Base-by-base conservation (phyloP, 495 filamentous ascomycete genomes). In the Hypoxylon crocopeplum region DNA sequence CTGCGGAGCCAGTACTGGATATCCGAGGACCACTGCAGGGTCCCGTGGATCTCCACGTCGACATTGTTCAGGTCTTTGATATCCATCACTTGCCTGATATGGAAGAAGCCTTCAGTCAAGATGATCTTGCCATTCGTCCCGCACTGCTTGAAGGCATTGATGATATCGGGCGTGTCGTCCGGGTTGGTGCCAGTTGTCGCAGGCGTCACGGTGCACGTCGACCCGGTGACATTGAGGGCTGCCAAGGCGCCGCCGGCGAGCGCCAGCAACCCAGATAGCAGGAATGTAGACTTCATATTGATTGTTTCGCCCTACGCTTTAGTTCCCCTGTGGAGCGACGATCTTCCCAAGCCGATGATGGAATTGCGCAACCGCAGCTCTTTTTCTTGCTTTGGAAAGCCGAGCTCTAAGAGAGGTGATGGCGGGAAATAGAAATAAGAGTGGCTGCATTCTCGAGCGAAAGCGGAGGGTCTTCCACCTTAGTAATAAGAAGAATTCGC, bases 31-130 rank as follows among this genome's bases (percentile, higher is more conserved):
- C 75, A 77, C 10, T 71, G 42, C 10, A 72, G 62, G 12, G 62
- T 78, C 8, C 74, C 72, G 58, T 75, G 59, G 64, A 78, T 75
- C 62, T 77, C 72, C 41, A 78, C 61, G 48, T 66, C 65, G 29
- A 70, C 65, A 46, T 78, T 76, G 39, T 57, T 57, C 27, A 78
- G 69, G 51, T 71, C 51, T 10, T 69, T 69, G 22, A 71, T 69
- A 36, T 78, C 70, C 75, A 78, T 78, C 0, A 78, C 66, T 59
- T 75, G 73, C 8, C 71, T 72, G 56, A 78, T 75, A 56, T 77
- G 69, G 68, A 75, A 77, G 12, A 63, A 49, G 7, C 75, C 74
- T 40, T 72, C 70, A 5, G 58, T 64, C 42, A 78, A 57, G 36
- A 77, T 65, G 27, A 78, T 62, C 17, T 61, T 69, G 27, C 70